Percentiles rank a stretch among this genome's conserved stretches.
Evolutionary conservation across 768 basidiomycete species (phyloP).

Genomic region (Amanita pseudoporphyria): DNA sequence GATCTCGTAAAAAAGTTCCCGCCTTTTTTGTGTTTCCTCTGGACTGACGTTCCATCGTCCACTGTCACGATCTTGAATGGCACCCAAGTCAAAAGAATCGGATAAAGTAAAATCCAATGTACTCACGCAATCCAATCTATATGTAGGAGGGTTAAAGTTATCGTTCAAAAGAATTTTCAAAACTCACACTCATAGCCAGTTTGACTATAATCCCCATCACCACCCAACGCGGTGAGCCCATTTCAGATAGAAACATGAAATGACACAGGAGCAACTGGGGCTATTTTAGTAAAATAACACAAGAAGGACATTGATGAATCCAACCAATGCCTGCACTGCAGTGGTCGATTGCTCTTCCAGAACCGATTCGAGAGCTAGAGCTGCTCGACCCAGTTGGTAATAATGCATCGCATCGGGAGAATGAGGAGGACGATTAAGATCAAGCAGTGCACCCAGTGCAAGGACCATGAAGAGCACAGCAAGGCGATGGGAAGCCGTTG

Average conservation of each 20-base stretch:
- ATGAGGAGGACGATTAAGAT: conserved; percentile 44
- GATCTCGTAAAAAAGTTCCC: conserved; percentile 56
- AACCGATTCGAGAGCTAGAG: conserved; percentile 51
- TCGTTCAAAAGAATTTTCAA: not conserved
- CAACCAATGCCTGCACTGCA: conserved; percentile 57
- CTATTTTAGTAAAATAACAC: conserved; percentile 11
- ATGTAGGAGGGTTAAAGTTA: conserved; percentile 8
- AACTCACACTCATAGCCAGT: conserved; percentile 55
- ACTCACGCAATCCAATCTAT: conserved; percentile 62
- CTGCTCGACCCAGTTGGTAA: conserved; percentile 51
- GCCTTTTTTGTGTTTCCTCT: conserved; percentile 48
- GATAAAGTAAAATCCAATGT: conserved; percentile 8
- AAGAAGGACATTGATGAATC: conserved; percentile 13
- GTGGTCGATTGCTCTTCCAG: conserved; percentile 43
- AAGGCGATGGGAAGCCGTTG: conserved; percentile 41
- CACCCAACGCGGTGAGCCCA: conserved; percentile 56
- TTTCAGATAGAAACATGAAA: conserved; percentile 41
- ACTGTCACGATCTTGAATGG: conserved; percentile 50
- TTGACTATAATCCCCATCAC: conserved; percentile 65
- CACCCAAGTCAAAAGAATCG: conserved; percentile 2
- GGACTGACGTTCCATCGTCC: conserved; percentile 50
- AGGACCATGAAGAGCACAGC: conserved; percentile 57
- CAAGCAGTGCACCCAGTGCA: conserved; percentile 53
- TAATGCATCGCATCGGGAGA: conserved; percentile 46
- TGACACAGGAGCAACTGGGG: conserved; percentile 47